Base-by-base conservation (phyloP, 805 yeast genomes). In the Starmera dryadoides region DNA sequence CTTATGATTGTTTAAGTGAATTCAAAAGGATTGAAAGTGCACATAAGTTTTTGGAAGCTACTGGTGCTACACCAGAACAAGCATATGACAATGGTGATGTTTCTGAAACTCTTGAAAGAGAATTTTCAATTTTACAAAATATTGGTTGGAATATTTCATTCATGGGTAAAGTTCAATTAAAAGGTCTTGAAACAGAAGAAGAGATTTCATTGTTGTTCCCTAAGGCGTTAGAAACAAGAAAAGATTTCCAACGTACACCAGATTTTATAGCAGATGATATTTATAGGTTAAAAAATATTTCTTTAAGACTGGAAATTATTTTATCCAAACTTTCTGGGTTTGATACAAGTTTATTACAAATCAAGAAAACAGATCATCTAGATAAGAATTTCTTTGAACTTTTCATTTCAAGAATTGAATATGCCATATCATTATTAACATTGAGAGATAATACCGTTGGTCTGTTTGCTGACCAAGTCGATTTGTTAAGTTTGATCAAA, bases 131-230 rank as follows among this genome's bases (percentile, higher is more conserved):
- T 48, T 60, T 91, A 34, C 77, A 77, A 30, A 79, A 75, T 37
- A 72, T 79, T 38, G 96, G 94, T 0, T 82, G 81, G 71, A 69
- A 63, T 12, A 72, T 78, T 42, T 73, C 73, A 44, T 79, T 76
- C 34, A 62, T 86, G 37, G 98, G 98, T 19, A 95, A 88, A 54
- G 80, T 77, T 55, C 88, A 89, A 58, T 70, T 93, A 54, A 93
- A 93, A 59, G 98, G 98, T 16, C 71, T 93, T 15, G 98, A 93
- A 71, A 81, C 88, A 28, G 95, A 95, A 2, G 98, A 93, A 59
- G 72, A 73, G 30, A 81, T 93, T 14, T 85, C 94, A 19, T 68
- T 87, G 35, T 76, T 79, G 0, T 89, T 81, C 63, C 95, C 98
- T 2, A 66, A 68, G 40, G 66, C 69, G 21, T 63, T 89, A 40